phyloP scores from a whole-genome alignment of 345 rosid species.

The Rhodomyrtus tomentosa region DNA sequence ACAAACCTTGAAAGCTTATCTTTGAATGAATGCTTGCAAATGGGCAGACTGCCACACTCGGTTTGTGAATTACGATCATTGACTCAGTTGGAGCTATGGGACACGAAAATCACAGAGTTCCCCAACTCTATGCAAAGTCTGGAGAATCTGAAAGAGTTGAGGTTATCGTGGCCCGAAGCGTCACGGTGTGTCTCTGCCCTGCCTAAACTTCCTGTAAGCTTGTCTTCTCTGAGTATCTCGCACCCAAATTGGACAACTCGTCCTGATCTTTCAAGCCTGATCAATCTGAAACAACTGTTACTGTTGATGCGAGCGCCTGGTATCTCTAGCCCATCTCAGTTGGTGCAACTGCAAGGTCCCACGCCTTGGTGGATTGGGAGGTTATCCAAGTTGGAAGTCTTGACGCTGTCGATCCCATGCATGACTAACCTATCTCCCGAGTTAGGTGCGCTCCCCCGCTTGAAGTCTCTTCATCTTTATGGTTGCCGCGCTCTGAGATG shows the following conservation, averaged over 20 bases:
- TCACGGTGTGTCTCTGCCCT: no score
- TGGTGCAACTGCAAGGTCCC: background rate
- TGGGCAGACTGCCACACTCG: background rate
- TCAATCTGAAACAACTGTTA: background rate
- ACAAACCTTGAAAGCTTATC: background rate
- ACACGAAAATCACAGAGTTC: background rate
- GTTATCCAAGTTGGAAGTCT: background rate
- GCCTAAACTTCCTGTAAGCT: no score
- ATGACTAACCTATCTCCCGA: no score
- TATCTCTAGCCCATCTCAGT: background rate
- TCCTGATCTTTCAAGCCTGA: background rate
- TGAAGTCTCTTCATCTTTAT: no score
- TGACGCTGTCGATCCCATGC: background rate
- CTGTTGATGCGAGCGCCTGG: accelerated
- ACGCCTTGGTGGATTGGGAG: background rate
- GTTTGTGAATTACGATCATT: background rate
- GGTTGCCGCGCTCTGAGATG: no score
- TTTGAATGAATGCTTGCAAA: background rate
- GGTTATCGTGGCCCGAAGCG: accelerated
- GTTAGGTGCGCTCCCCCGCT: no score
- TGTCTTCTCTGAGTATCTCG: no score
- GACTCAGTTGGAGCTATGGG: background rate
- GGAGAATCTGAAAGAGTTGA: no score
- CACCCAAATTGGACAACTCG: no score
- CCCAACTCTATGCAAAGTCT: background rate